Percentiles rank a stretch among this genome's conserved stretches.
Evolutionary conservation across 345 rosid species (phyloP).

Genomic region (Acer saccharum): DNA sequence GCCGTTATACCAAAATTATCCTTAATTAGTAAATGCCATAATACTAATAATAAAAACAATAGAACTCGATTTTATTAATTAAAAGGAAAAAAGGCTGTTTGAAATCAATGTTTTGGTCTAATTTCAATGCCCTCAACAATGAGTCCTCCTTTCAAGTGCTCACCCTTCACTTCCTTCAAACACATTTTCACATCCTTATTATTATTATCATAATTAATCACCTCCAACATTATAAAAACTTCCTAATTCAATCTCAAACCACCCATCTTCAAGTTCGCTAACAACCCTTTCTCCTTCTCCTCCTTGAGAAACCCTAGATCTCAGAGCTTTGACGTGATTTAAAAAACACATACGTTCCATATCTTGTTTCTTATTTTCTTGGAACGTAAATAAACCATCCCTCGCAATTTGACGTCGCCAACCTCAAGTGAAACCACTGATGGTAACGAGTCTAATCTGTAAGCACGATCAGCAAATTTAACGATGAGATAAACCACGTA

Average conservation of each 20-base stretch:
- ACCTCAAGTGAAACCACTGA: slow-evolving; percentile 38
- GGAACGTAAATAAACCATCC: slow-evolving; percentile 29
- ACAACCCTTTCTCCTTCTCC: slow-evolving; percentile 9
- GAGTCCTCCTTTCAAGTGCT: slow-evolving; percentile 53
- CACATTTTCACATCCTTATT: slow-evolving; percentile 33
- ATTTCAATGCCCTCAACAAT: slow-evolving; percentile 48
- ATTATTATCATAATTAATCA: neutral
- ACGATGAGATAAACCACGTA: slow-evolving; percentile 47
- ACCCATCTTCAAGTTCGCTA: slow-evolving; percentile 39
- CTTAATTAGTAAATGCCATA: no score
- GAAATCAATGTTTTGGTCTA: slow-evolving; percentile 27
- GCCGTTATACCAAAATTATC: no score
- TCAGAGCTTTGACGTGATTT: slow-evolving; percentile 24
- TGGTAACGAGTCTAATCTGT: slow-evolving; percentile 47
- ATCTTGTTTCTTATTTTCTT: slow-evolving; percentile 24
- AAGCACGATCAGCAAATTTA: slow-evolving; percentile 37
- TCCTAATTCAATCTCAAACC: slow-evolving; percentile 55
- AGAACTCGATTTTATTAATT: no score
- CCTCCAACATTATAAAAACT: slow-evolving; percentile 34
- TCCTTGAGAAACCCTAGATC: slow-evolving; percentile 2
- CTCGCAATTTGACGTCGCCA: slow-evolving; percentile 17
- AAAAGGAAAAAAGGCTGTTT: no score
- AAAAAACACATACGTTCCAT: slow-evolving; percentile 9
- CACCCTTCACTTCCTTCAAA: slow-evolving; percentile 41
- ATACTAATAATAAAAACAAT: no score